Evolutionary conservation across 169 alveolate species (phyloP), one percentile per base, ranked within the genome.

Genomic region (Theileria luwenshuni): DNA sequence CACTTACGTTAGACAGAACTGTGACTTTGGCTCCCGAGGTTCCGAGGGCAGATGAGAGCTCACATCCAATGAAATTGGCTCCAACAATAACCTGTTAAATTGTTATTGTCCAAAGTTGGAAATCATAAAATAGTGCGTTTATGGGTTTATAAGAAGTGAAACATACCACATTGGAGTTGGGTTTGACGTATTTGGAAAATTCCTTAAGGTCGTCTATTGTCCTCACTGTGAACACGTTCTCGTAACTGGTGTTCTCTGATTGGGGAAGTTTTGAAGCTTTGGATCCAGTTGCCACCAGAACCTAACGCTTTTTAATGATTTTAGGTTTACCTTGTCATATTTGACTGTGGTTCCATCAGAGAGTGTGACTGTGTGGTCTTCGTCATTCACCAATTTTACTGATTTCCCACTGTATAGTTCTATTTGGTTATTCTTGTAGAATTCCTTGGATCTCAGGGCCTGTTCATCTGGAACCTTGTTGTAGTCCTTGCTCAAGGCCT

Each of bases 31-130:
- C 94, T 43, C 87, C 86, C 67, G 75, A 69, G 59, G 77, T 51
- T 65, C 63, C 83, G 38, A 89, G 86, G 0, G 92, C 81, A 0
- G 94, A 83, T 0, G 94, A 79, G 27, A 89, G 19, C 58, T 89
- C 94, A 49, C 92, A 89, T 23, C 90, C 94, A 47, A 89, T 85
- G 76, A 89, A 89, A 52, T 88, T 85, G 0, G 94, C 87, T 0
- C 94, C 94, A 10, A 89, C 85, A 21, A 89, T 69, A 2, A 85
- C 93, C 76, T 68, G 41, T 21, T n/a, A n/a, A n/a, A n/a, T n/a
- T n/a, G n/a, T n/a, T n/a, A n/a, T n/a, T n/a, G n/a, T n/a, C n/a
- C n/a, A n/a, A n/a, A n/a, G n/a, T n/a, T n/a, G n/a, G n/a, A n/a
- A n/a, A n/a, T n/a, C n/a, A n/a, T n/a, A n/a, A n/a, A n/a, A 15